A percentile compares a stretch with the other conserved stretches of the same genome.
These are phyloP conservation scores for Trametes coccinea DNA, from an alignment of 768 basidiomycete species.

Conservation along the genomic window DNA sequence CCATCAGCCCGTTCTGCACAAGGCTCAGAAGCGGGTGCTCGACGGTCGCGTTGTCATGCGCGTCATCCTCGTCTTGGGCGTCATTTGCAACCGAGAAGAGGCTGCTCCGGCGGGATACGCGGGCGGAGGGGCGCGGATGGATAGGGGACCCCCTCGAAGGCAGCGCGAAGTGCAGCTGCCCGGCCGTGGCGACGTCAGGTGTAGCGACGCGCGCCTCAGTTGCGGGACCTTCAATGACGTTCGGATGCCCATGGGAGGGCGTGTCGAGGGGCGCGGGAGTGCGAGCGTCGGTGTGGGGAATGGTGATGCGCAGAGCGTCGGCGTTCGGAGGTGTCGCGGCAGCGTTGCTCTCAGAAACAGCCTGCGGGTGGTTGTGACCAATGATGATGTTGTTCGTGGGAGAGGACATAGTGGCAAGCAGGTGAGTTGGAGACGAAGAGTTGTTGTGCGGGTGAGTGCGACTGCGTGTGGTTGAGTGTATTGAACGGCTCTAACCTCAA, in stretches of 20 bases:
- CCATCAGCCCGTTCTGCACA: not conserved
- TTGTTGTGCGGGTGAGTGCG: not conserved
- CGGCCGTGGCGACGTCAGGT: not conserved
- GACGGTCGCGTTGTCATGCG: not conserved
- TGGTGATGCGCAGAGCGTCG: not conserved
- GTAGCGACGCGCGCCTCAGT: not conserved
- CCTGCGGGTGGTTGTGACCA: not conserved
- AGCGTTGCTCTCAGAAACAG: not conserved
- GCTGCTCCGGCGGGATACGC: constrained; percentile 3
- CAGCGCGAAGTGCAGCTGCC: not conserved
- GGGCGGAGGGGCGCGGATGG: constrained; percentile 7
- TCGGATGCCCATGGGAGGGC: not conserved
- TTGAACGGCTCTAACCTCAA: not conserved
- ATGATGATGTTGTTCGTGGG: not conserved
- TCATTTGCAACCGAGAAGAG: constrained; percentile 4
- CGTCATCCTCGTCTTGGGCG: not conserved
- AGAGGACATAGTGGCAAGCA: not conserved
- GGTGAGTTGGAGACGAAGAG: not conserved
- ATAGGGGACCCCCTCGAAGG: not conserved
- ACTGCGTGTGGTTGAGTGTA: not conserved
- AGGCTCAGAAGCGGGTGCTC: not conserved
- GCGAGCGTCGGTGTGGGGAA: not conserved
- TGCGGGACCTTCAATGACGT: not conserved
- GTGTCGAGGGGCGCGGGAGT: not conserved
- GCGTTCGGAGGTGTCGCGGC: not conserved